A percentile compares a stretch with the other conserved stretches of the same genome.
Evolutionary conservation across 129 eudicot species (phyloP).

Genomic region (sunflower (Helianthus annuus)): HanXRQr2.0-SUNRISE NC_035446.2:162905827-162906326

Average conservation of each 20-base stretch:
- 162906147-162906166: too few species aligned
- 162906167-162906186: neutral
- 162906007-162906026: conserved; percentile 51
- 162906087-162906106: neutral
- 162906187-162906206: neutral
- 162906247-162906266: conserved; percentile 53
- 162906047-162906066: conserved; percentile 63
- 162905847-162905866: conserved; percentile 26
- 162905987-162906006: conserved; percentile 72
- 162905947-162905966: conserved; percentile 61
- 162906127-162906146: too few species aligned
- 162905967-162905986: conserved; percentile 66
- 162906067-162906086: conserved; percentile 39
- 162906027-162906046: conserved; percentile 74
- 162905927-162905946: conserved; percentile 56
- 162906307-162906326: conserved; percentile 82
- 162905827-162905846: conserved; percentile 39
- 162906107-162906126: neutral
- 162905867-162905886: neutral
- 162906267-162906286: conserved; percentile 79
- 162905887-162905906: conserved; percentile 44
- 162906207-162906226: neutral
- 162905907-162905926: conserved; percentile 67
- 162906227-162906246: neutral
- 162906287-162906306: conserved; percentile 75